Conservation (phyloP, 2,329 filamentous ascomycete genomes). For the Polytolypa hystricis region DNA sequence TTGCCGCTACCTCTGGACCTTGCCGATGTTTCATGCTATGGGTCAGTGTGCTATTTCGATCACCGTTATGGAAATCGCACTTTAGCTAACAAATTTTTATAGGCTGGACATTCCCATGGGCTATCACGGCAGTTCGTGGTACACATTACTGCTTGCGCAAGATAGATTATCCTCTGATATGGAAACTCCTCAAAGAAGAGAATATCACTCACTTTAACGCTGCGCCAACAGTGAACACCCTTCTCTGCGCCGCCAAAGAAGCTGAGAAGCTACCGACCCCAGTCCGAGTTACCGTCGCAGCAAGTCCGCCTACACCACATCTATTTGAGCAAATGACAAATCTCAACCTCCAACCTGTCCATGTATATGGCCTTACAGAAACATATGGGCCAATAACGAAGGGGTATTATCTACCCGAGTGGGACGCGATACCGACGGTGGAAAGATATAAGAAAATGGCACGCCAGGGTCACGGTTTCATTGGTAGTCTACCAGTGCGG, state of each 20-base stretch:
- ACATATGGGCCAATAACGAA: slow-evolving; percentile 96
- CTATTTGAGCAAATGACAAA: slow-evolving; percentile 87
- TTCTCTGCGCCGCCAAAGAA: slow-evolving; percentile 70
- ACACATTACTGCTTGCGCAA: slow-evolving; percentile 91
- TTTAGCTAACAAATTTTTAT: not conserved
- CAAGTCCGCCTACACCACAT: slow-evolving; percentile 77
- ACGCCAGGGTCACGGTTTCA: slow-evolving; percentile 81
- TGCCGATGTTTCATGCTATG: slow-evolving; percentile 71
- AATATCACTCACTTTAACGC: slow-evolving; percentile 90
- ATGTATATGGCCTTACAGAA: slow-evolving; percentile 80
- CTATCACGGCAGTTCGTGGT: slow-evolving; percentile 84
- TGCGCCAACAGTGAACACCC: slow-evolving; percentile 89
- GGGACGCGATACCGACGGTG: slow-evolving; percentile 61
- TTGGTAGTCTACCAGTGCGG: slow-evolving; percentile 68
- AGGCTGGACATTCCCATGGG: slow-evolving; percentile 82
- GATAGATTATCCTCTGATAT: slow-evolving; percentile 89
- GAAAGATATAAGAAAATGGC: slow-evolving; percentile 88
- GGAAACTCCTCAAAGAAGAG: slow-evolving; percentile 76
- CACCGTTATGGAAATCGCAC: not conserved
- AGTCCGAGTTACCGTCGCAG: slow-evolving; percentile 84
- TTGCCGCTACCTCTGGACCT: slow-evolving; percentile 79
- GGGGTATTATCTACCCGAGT: slow-evolving; percentile 75
- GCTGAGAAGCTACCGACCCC: slow-evolving; percentile 57
- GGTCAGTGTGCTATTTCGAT: slow-evolving; percentile 28
- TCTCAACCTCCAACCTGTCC: slow-evolving; percentile 79